Evolutionary conservation across 1,139 yeast species (phyloP).

Genomic region (Debaryomyces sp.): DNA sequence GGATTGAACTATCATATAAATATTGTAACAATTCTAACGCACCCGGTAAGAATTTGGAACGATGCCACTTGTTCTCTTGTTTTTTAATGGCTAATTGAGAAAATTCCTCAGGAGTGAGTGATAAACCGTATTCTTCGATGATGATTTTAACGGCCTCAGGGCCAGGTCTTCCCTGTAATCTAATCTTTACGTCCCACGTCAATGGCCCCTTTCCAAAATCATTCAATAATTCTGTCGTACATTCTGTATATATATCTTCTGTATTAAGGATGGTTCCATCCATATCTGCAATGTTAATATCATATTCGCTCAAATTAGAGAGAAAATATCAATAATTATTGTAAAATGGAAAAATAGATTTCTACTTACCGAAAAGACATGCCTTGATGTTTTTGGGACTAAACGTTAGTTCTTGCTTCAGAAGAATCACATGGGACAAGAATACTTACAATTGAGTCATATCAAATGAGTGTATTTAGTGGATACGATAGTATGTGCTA

Average conservation of each 20-base stretch:
- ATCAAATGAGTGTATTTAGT: background rate
- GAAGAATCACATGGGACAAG: background rate
- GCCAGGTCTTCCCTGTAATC: constrained; percentile 91
- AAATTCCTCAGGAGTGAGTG: constrained; percentile 66
- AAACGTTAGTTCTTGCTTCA: constrained; percentile 3
- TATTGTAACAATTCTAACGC: constrained; percentile 67
- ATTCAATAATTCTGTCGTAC: constrained; percentile 64
- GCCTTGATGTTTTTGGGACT: constrained; percentile 53
- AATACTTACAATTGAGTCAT: background rate
- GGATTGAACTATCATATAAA: constrained; percentile 53
- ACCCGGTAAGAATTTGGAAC: constrained; percentile 76
- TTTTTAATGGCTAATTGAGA: constrained; percentile 50
- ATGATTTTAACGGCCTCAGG: constrained; percentile 61
- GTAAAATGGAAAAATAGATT: background rate
- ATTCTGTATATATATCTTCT: constrained; percentile 86
- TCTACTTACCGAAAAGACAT: constrained; percentile 74
- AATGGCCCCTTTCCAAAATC: constrained; percentile 74
- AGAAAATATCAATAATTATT: background rate
- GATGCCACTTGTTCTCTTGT: constrained; percentile 66
- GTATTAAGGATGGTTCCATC: constrained; percentile 92
- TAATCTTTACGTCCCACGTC: constrained; percentile 87
- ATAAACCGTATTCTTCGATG: constrained; percentile 67
- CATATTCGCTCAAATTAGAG: background rate
- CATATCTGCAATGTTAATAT: constrained; percentile 60
- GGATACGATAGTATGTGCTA: background rate